These are phyloP conservation scores for Saccharomycopsis olivae DNA, from an alignment of 805 yeast species.

Conservation along the genomic window DNA sequence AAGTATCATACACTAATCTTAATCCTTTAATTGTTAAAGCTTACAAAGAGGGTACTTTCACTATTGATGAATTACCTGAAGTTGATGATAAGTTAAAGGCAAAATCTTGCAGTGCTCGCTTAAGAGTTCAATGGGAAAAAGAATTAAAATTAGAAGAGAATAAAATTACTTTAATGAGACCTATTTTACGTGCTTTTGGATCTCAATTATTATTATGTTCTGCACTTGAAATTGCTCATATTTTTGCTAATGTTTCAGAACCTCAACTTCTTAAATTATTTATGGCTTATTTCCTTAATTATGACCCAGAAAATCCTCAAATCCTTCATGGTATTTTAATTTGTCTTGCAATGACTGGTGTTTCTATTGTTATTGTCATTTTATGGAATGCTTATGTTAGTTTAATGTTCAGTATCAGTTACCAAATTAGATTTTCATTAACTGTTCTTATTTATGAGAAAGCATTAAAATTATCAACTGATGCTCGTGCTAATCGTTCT, in stretches of 20 bases:
- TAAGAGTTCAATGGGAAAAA: conserved; percentile 27
- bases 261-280: conserved; percentile 47
- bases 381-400: conserved; percentile 61
- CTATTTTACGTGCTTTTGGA: conserved; percentile 31
- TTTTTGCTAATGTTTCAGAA: conserved; percentile 33
- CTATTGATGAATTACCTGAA: conserved; percentile 31
- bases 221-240: conserved; percentile 29
- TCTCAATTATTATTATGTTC: conserved; percentile 26
- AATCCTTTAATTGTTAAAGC: conserved; percentile 33
- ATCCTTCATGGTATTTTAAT: conserved; percentile 51
- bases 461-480: conserved; percentile 55
- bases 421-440: conserved; percentile 49
- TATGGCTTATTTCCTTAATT: conserved; percentile 33
- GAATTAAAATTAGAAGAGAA: conserved; percentile 24
- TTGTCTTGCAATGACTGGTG: conserved; percentile 51
- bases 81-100: conserved; percentile 32
- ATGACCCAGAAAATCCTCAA: conserved; percentile 28
- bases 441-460: conserved; percentile 62
- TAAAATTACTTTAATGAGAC: conserved; percentile 25
- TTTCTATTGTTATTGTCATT: conserved; percentile 50
- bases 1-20: conserved; percentile 38
- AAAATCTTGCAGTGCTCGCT: conserved; percentile 23
- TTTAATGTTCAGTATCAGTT: conserved; percentile 46
- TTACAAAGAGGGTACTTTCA: conserved; percentile 28
- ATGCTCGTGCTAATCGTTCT: conserved; percentile 46